These are phyloP conservation scores for Alternaria viburni DNA, from an alignment of 2,329 filamentous ascomycete species.

Conservation along the genomic window DNA sequence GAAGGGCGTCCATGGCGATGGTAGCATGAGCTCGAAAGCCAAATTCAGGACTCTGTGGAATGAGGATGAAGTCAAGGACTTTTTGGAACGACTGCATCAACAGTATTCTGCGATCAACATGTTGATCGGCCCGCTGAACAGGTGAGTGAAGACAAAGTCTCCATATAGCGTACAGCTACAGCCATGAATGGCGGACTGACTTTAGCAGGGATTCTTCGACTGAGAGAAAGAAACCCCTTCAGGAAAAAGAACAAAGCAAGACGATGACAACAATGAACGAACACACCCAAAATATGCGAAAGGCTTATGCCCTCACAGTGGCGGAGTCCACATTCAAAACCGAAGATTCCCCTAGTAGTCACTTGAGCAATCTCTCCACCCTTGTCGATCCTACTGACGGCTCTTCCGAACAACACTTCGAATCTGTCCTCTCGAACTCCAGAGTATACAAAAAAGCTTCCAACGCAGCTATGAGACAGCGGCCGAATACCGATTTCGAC, in stretches of 20 bases:
- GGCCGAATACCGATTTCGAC: background rate
- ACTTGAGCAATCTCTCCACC: background rate
- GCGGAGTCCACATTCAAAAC: constrained; percentile 19
- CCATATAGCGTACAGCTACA: background rate
- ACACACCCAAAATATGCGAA: constrained; percentile 11
- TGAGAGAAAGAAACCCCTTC: constrained; percentile 2
- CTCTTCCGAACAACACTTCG: background rate
- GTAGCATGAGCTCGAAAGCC: background rate
- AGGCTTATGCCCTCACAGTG: constrained; percentile 11
- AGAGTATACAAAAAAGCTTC: background rate
- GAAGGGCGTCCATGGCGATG: background rate
- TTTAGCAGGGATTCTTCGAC: constrained; percentile 3
- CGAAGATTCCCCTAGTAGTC: background rate
- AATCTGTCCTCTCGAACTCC: background rate
- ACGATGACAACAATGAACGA: constrained; percentile 9
- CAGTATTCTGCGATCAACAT: background rate
- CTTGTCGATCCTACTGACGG: background rate
- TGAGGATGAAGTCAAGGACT: background rate
- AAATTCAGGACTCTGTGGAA: background rate
- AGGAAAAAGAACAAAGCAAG: background rate
- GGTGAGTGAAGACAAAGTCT: background rate
- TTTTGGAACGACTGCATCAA: background rate
- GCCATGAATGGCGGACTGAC: background rate
- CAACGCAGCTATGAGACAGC: background rate
- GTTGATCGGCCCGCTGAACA: background rate